Conservation (phyloP, 148 eudicot genomes). For the Rhododendron henanense region DNA sequence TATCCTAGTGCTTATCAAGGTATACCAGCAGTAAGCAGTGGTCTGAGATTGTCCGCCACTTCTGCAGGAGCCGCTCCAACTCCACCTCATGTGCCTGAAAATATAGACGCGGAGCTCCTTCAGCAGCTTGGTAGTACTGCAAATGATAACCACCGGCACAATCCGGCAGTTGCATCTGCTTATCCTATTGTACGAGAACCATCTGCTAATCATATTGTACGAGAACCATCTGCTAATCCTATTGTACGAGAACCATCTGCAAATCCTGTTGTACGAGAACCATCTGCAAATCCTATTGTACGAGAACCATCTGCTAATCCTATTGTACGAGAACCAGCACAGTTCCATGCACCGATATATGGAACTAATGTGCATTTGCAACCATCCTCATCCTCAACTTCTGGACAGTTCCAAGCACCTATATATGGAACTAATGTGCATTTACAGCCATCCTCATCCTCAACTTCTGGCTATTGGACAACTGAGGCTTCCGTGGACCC, state of each 20-base stretch:
- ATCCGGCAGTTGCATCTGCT: neutral
- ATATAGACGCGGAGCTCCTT: neutral
- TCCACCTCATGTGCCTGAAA: neutral
- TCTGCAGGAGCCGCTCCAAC: neutral
- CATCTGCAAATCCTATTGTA: neutral
- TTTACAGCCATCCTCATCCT: neutral
- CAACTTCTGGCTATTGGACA: constrained; percentile 8
- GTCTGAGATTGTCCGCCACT: neutral
- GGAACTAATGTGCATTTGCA: no score
- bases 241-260: neutral
- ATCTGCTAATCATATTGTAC: neutral
- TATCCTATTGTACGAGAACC: neutral
- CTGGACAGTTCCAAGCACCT: neutral
- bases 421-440: neutral
- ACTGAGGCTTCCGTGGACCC: neutral
- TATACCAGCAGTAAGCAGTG: neutral
- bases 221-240: neutral
- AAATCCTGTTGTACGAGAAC: neutral
- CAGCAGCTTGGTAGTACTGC: neutral
- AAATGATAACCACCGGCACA: neutral
- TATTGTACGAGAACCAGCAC: neutral
- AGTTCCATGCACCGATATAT: neutral
- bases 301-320: neutral
- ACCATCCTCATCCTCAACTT: constrained; percentile 1
- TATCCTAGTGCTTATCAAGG: constrained; percentile 3